These are phyloP conservation scores for Cryptococcus wingfieldii DNA, from an alignment of 1,284 basidiomycete genomes.

Conservation along the genomic window DNA sequence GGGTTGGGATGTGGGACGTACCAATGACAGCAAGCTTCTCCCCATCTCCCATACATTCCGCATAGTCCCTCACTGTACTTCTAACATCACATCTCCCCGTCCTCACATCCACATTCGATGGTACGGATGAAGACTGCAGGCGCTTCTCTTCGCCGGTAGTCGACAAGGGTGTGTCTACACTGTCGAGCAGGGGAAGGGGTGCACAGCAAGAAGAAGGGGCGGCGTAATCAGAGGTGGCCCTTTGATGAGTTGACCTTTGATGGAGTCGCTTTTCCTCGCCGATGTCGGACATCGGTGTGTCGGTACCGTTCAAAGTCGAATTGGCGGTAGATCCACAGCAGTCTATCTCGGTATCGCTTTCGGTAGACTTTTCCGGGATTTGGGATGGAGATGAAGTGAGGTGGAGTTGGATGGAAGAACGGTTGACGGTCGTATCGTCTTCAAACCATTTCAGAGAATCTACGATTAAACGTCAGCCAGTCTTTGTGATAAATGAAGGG, in stretches of 20 bases:
- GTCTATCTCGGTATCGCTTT: too few species aligned
- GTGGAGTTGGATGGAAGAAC: neutral
- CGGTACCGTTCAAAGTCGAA: neutral
- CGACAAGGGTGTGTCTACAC: too few species aligned
- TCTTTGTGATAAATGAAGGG: neutral
- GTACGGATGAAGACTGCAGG: neutral
- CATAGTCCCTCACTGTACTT: neutral
- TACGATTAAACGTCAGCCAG: neutral
- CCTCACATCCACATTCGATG: too few species aligned
- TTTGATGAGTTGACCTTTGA: too few species aligned
- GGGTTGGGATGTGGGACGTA: neutral
- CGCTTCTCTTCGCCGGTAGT: too few species aligned
- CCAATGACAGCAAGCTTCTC: slow-evolving; percentile 1
- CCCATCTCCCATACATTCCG: neutral
- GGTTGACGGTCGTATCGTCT: neutral
- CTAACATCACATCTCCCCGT: neutral
- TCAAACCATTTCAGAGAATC: slow-evolving; percentile 3
- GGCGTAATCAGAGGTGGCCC: too few species aligned
- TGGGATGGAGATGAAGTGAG: neutral
- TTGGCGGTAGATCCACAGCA: too few species aligned
- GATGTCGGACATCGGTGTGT: neutral
- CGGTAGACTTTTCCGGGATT: neutral
- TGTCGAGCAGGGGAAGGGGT: too few species aligned
- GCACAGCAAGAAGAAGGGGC: too few species aligned
- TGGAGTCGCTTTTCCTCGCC: too few species aligned